A percentile compares a stretch with the other conserved stretches of the same genome.
phyloP scores from a whole-genome alignment of 192 early-diverging fungal species.

The Backusella sp. region DNA sequence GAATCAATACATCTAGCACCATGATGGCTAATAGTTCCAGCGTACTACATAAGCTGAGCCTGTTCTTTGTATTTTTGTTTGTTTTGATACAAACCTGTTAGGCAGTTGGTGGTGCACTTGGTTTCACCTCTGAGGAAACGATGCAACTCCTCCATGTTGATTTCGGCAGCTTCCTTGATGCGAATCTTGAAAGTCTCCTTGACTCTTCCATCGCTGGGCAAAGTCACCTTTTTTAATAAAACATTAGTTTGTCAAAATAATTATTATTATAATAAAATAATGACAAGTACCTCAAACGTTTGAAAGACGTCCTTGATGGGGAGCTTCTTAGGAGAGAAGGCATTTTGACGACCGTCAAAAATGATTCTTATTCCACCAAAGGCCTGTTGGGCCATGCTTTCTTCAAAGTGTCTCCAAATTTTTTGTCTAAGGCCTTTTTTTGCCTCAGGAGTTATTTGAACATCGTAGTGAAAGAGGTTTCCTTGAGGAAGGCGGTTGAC shows the following conservation, averaged over 20 bases:
- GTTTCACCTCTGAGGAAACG: slow-evolving; percentile 49
- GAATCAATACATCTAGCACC: slow-evolving; percentile 81
- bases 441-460: slow-evolving; percentile 67
- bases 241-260: not conserved
- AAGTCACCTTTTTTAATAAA: slow-evolving; percentile 26
- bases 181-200: slow-evolving; percentile 62
- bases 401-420: slow-evolving; percentile 65
- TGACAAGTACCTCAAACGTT: slow-evolving; percentile 51
- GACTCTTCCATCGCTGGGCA: slow-evolving; percentile 26
- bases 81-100: slow-evolving; percentile 32
- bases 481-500: slow-evolving; percentile 61
- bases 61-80: not conserved
- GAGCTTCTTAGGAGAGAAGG: slow-evolving; percentile 61
- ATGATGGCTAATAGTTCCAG: slow-evolving; percentile 44
- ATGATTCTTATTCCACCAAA: slow-evolving; percentile 65
- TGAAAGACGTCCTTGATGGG: slow-evolving; percentile 58
- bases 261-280: slow-evolving; percentile 31
- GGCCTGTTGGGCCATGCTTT: slow-evolving; percentile 42
- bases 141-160: slow-evolving; percentile 61
- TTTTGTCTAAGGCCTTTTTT: slow-evolving; percentile 3
- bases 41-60: not conserved
- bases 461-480: slow-evolving; percentile 87
- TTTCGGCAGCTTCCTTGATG: slow-evolving; percentile 62
- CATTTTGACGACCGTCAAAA: slow-evolving; percentile 81
- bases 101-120: slow-evolving; percentile 35